Conservation (phyloP, 2,329 filamentous ascomycete genomes). For the Neoarthrinium moseri region DNA sequence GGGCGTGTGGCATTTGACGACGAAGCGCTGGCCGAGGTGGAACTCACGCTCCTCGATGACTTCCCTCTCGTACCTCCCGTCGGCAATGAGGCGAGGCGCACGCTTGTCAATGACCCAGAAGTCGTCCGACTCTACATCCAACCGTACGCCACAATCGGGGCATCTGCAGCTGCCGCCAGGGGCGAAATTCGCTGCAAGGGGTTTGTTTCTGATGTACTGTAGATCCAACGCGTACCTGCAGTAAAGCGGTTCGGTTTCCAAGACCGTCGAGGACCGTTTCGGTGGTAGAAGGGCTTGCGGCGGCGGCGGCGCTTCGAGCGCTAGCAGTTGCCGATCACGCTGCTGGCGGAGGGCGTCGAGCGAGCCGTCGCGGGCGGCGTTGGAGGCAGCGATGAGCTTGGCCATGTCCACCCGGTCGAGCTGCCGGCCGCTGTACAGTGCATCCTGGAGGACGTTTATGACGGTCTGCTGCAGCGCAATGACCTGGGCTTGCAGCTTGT, state of each 20-base stretch:
- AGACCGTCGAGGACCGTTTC: conserved; percentile 11
- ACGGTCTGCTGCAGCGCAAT: conserved; percentile 36
- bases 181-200: conserved; percentile 18
- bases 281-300: conserved; percentile 14
- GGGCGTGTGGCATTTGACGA: conserved; percentile 35
- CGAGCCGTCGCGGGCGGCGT: conserved; percentile 31
- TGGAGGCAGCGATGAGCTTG: conserved; percentile 29
- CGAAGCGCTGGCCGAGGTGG: conserved; percentile 31
- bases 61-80: conserved; percentile 8
- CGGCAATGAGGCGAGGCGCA: neutral
- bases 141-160: conserved; percentile 22
- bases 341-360: conserved; percentile 33
- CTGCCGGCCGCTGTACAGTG: conserved; percentile 27
- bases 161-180: conserved; percentile 21
- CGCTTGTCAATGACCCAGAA: conserved; percentile 28
- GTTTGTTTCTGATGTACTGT: conserved; percentile 23
- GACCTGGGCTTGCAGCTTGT: conserved; percentile 34
- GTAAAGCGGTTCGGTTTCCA: conserved; percentile 23
- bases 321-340: conserved; percentile 27
- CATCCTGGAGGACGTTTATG: conserved; percentile 35
- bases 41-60: conserved; percentile 27
- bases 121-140: conserved; percentile 24
- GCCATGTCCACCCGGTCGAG: conserved; percentile 25
- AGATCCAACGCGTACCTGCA: conserved; percentile 31
- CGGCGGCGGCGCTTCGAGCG: conserved; percentile 9